Evolutionary conservation across 2,329 filamentous ascomycete species (phyloP).

Genomic region (Alternaria sp.): DNA sequence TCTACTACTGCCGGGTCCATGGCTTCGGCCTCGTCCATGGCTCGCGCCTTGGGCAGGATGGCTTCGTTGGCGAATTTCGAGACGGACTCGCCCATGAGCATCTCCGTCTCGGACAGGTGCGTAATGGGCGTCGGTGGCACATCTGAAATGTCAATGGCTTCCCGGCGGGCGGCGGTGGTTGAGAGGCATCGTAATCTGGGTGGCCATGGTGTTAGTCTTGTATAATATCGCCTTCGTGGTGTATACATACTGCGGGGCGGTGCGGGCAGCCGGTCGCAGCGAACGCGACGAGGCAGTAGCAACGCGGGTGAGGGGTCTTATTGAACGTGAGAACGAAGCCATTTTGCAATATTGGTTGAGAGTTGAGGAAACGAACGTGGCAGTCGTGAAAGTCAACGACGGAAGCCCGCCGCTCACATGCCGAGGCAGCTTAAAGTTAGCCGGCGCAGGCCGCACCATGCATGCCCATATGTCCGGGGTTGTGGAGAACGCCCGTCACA

Average conservation of each 20-base stretch:
- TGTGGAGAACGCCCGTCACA: constrained; percentile 14
- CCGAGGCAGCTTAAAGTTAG: constrained; percentile 15
- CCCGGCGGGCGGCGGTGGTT: constrained; percentile 45
- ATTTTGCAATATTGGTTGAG: constrained; percentile 18
- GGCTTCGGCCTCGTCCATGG: constrained; percentile 95
- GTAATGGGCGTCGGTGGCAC: constrained; percentile 91
- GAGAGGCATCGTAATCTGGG: constrained; percentile 52
- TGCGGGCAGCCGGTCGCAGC: constrained; percentile 36
- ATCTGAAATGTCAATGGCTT: constrained; percentile 64
- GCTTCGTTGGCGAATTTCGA: constrained; percentile 89
- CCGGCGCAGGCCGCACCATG: constrained; percentile 13
- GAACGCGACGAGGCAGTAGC: constrained; percentile 34
- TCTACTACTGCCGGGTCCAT: constrained; percentile 92
- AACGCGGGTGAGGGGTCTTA: constrained; percentile 40
- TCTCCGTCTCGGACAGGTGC: constrained; percentile 87
- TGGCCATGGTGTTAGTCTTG: not conserved
- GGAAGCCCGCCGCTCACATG: constrained; percentile 1
- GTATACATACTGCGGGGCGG: constrained; percentile 38
- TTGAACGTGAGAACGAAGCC: constrained; percentile 40
- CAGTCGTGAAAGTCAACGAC: not conserved
- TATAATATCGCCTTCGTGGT: constrained; percentile 3
- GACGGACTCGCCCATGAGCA: constrained; percentile 87
- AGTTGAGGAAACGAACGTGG: not conserved
- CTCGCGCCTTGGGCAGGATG: constrained; percentile 87
- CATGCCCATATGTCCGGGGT: constrained; percentile 1